phyloP scores from a whole-genome alignment of 2,329 filamentous ascomycete genomes.

The Beauveria sp. region DNA sequence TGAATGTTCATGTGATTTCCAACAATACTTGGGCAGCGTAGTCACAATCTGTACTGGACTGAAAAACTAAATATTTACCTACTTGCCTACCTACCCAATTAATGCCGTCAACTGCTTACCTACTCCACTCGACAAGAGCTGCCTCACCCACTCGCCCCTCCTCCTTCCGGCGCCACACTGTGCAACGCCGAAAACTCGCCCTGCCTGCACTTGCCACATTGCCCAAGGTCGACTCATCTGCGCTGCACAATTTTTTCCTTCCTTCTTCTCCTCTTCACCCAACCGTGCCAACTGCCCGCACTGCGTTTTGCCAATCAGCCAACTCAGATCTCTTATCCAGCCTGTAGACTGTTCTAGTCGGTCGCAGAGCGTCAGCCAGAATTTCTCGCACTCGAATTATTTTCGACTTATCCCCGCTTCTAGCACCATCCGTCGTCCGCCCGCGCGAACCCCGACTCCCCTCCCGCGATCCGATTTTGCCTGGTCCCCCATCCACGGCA shows the following conservation, averaged over 20 bases:
- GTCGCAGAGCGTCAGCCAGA: conserved; percentile 8
- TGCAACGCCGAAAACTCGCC: conserved; percentile 11
- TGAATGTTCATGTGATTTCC: too few relatives aligned
- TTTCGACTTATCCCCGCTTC: conserved; percentile 6
- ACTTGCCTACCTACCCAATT: too few relatives aligned
- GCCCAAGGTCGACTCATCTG: not conserved
- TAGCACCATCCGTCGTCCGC: not conserved
- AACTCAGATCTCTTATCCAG: not conserved
- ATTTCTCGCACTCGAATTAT: not conserved
- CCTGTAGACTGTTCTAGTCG: conserved; percentile 10
- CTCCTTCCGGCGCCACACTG: not conserved
- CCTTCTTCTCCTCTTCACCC: conserved; percentile 7
- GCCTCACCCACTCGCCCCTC: not conserved
- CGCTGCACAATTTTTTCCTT: conserved; percentile 7
- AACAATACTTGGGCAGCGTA: too few relatives aligned
- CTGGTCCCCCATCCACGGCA: conserved; percentile 6
- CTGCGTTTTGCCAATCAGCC: conserved; percentile 7
- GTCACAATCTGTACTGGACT: too few relatives aligned
- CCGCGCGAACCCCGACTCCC: not conserved
- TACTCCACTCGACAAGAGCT: too few relatives aligned
- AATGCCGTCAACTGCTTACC: too few relatives aligned
- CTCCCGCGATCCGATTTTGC: conserved; percentile 9
- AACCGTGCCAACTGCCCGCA: conserved; percentile 9
- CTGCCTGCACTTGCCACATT: conserved; percentile 8
- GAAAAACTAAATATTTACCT: too few relatives aligned